Base-by-base conservation (phyloP, 2,329 filamentous ascomycete species). In the Cladosporium colombiae region DNA sequence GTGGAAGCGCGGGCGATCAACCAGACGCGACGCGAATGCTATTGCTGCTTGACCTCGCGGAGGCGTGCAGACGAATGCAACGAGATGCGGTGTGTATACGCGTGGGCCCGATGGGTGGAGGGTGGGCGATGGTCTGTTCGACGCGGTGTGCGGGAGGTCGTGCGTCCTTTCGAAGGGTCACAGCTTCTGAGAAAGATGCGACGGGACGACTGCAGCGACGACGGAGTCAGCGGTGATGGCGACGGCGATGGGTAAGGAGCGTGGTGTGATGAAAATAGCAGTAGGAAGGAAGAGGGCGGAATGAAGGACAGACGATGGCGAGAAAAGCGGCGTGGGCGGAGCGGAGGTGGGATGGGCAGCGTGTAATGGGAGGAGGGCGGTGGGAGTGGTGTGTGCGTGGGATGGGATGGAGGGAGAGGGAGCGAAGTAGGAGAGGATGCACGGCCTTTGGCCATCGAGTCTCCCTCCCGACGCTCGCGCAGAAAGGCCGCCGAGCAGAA, bases 131-230 rank as follows among this genome's bases (percentile, higher is more conserved):
- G 67, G 70, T 71, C 69, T 73, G 70, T 72, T 70, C 70, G 66
- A 66, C 64, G 64, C 67, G 67, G 67, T 62, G 44, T 59, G 60
- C 69, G 69, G 68, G 71, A 70, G 71, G 70, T 72, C 70, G 70
- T 72, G 70, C 71, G 68, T 71, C 68, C 67, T 64, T 46, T 46
- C 63, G 49, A 66, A 66, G 68, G 70, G 70, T 71, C 70, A 69
- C 70, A 71, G 69, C 70, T 61, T 57, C 63, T 21, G 59, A 27
- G 18, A n/a, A 33, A 29, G 46, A 63, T 56, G 65, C 56, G 65
- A 59, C 49, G 46, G 66, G 62, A 65, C 62, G 40, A 67, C 63
- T 65, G 61, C 49, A 35, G 66, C 49, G 46, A 27, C 57, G 52
- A 53, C 58, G 44, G 33, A 55, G 61, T 63, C 61, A 63, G 61